Evolutionary conservation across 331 rosid genomes (phyloP).

Genomic region (Malus hybrid): DNA sequence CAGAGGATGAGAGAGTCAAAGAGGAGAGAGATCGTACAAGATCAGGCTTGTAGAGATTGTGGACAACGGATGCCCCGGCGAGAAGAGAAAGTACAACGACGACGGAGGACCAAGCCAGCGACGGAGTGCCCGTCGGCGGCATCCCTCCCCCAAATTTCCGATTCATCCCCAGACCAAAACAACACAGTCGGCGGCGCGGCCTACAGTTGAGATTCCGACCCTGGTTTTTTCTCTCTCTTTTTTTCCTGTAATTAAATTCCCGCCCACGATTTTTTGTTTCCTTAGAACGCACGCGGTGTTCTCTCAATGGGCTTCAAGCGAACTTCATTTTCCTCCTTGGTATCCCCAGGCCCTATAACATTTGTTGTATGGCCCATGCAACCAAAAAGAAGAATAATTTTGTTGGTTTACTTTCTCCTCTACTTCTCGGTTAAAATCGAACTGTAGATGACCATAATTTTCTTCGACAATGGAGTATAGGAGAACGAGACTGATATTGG

Average conservation of each 20-base stretch:
- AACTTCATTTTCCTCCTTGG: not conserved
- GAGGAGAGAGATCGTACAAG: constrained; percentile 19
- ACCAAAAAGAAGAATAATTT: not conserved
- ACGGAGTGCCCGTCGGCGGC: constrained; percentile 38
- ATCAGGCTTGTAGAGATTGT: constrained; percentile 36
- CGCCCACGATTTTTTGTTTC: not conserved
- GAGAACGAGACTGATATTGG: too few relatives aligned
- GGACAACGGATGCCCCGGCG: constrained; percentile 37
- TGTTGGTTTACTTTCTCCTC: too few relatives aligned
- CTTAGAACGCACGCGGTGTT: not conserved
- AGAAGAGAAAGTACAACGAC: constrained; percentile 36
- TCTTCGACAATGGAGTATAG: too few relatives aligned
- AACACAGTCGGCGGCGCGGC: not conserved
- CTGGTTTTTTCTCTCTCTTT: not conserved
- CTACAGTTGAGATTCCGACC: not conserved
- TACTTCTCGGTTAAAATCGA: too few relatives aligned
- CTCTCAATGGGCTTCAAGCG: not conserved
- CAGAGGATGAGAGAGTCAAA: not conserved
- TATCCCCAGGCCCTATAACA: too few relatives aligned
- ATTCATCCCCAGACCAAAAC: constrained; percentile 4
- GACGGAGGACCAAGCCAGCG: constrained; percentile 35
- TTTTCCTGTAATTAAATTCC: not conserved
- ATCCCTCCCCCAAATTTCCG: constrained; percentile 34
- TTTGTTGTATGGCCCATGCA: not conserved
- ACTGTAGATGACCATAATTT: too few relatives aligned